Conservation (phyloP, 2,329 filamentous ascomycete species). For the Venturia pyrina region DNA sequence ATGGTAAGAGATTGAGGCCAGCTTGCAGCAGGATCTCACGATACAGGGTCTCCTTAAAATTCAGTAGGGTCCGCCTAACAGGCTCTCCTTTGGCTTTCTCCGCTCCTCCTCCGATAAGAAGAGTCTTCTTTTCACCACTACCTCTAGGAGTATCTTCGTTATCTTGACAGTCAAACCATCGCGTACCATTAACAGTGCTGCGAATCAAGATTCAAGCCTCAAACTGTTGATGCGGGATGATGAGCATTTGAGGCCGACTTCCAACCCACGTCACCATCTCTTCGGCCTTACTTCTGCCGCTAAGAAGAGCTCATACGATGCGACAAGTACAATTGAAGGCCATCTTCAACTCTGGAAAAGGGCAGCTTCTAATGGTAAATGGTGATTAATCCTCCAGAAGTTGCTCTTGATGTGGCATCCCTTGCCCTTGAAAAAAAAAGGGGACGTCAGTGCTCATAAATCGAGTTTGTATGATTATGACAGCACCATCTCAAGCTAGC, state of each 20-base stretch:
- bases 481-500: neutral
- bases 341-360: neutral
- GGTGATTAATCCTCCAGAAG: neutral
- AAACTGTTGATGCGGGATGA: neutral
- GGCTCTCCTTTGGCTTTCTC: too few relatives aligned
- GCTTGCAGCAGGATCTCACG: too few relatives aligned
- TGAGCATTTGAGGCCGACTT: neutral
- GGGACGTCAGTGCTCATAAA: neutral
- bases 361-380: neutral
- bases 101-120: too few relatives aligned
- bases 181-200: too few relatives aligned
- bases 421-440: neutral
- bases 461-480: neutral
- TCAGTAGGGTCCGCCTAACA: too few relatives aligned
- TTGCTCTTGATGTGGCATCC: neutral
- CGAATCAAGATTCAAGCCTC: too few relatives aligned
- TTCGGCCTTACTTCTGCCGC: neutral
- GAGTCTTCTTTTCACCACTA: too few relatives aligned
- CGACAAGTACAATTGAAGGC: neutral
- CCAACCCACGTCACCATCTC: neutral
- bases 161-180: too few relatives aligned
- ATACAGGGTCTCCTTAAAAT: too few relatives aligned
- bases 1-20: too few relatives aligned
- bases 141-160: too few relatives aligned
- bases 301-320: too few relatives aligned